Evolutionary conservation across 371 early-diverging fungal genomes (phyloP).

Genomic region (Parasitella parasitica): DNA sequence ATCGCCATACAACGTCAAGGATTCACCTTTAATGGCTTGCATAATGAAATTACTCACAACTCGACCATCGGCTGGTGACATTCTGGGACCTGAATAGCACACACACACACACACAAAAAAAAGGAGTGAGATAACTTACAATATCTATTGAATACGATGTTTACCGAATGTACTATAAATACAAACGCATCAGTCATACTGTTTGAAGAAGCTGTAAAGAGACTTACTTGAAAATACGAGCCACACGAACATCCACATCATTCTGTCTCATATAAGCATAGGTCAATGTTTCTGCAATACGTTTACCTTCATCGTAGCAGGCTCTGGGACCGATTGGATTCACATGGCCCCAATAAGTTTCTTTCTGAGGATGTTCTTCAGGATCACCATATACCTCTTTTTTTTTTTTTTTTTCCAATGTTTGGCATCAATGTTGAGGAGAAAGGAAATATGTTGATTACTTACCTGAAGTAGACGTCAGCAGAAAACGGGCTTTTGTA

Average conservation of each 20-base stretch:
- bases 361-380: conserved; percentile 85
- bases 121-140: background rate
- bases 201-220: too few relatives aligned
- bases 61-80: conserved; percentile 87
- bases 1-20: conserved; percentile 82
- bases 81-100: conserved; percentile 66
- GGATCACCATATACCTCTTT: conserved; percentile 94
- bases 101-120: background rate
- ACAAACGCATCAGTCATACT: too few relatives aligned
- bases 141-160: background rate
- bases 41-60: conserved; percentile 92
- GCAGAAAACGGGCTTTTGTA: conserved; percentile 76
- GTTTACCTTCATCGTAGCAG: conserved; percentile 92
- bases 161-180: conserved; percentile 25
- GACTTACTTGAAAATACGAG: conserved; percentile 77
- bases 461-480: conserved; percentile 83
- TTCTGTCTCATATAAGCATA: conserved; percentile 82
- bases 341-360: conserved; percentile 87
- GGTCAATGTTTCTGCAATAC: conserved; percentile 85
- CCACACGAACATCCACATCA: conserved; percentile 82
- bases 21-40: conserved; percentile 78
- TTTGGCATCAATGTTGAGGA: too few relatives aligned
- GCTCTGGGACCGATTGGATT: conserved; percentile 86
- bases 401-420: too few relatives aligned
- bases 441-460: background rate